phyloP scores from a whole-genome alignment of 345 rosid genomes.

The Moricandia moricandioides region DNA sequence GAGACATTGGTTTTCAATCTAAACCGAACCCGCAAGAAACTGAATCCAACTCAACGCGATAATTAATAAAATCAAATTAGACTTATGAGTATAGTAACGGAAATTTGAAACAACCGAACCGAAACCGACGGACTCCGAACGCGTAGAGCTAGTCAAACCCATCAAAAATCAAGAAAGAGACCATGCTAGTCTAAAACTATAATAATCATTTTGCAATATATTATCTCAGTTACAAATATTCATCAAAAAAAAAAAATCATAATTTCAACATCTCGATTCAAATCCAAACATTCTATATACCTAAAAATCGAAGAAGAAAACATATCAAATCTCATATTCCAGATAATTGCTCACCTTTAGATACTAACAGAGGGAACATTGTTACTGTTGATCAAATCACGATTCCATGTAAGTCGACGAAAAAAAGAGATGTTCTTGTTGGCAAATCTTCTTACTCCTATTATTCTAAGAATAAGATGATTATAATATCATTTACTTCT shows the following conservation, averaged over 20 bases:
- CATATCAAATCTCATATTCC: background rate
- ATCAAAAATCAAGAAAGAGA: background rate
- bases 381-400: background rate
- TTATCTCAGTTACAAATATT: background rate
- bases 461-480: conserved; percentile 10
- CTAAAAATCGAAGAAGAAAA: background rate
- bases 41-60: too few species aligned
- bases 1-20: too few species aligned
- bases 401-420: background rate
- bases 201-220: background rate
- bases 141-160: too few species aligned
- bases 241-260: background rate
- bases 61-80: too few species aligned
- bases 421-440: background rate
- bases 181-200: background rate
- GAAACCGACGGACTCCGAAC: too few species aligned
- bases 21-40: too few species aligned
- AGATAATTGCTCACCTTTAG: background rate
- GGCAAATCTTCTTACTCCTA: background rate
- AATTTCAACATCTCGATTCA: background rate
- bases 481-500: background rate
- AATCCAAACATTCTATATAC: background rate
- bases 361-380: background rate
- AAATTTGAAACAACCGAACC: too few species aligned
- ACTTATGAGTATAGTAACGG: too few species aligned